A percentile compares a stretch with the other conserved stretches of the same genome.
Evolutionary conservation across 176 grass and related monocot species (phyloP).

Genomic region (Bolboschoenus planiculmis): DNA sequence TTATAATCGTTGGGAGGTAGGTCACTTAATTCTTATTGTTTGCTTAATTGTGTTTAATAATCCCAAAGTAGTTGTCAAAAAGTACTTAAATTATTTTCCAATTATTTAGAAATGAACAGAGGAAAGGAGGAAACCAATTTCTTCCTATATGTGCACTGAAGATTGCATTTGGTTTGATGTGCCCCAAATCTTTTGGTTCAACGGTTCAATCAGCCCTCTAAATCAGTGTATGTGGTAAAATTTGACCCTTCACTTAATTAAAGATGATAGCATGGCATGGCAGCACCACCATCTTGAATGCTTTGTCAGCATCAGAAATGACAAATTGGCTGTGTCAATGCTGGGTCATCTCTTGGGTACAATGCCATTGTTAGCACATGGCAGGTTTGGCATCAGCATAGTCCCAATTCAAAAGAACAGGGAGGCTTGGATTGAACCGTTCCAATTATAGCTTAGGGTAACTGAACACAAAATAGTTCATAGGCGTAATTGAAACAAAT

Average conservation of each 20-base stretch:
- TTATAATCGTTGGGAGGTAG: constrained; percentile 61
- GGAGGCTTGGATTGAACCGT: neutral
- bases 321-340: neutral
- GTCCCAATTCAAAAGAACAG: neutral
- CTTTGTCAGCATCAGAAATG: neutral
- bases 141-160: neutral
- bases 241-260: neutral
- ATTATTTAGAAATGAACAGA: neutral
- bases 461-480: neutral
- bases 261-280: neutral
- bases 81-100: neutral
- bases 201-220: neutral
- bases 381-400: neutral
- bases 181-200: neutral
- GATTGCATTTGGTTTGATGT: neutral
- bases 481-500: no score
- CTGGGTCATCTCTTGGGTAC: neutral
- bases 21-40: neutral
- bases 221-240: neutral
- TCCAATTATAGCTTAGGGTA: neutral
- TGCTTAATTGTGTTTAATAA: neutral
- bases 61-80: neutral
- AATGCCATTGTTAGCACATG: neutral
- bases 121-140: neutral
- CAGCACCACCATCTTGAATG: neutral